phyloP scores from a whole-genome alignment of 1,284 basidiomycete species.

The Pterula multifida region DNA sequence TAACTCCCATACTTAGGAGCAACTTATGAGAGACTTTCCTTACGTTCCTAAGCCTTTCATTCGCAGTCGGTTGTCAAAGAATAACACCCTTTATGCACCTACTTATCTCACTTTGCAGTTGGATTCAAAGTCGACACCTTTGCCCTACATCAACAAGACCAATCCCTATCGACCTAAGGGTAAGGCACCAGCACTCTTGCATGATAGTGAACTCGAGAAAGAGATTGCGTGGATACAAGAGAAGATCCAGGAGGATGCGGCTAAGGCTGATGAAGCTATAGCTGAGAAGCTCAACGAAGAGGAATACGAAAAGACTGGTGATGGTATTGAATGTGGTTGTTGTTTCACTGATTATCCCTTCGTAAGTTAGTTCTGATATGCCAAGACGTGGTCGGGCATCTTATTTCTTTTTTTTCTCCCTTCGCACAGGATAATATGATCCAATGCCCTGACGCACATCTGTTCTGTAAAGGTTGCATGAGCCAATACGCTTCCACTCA shows the following conservation, averaged over 20 bases:
- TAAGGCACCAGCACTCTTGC: constrained; percentile 19
- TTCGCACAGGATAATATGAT: constrained; percentile 66
- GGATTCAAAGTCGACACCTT: constrained; percentile 19
- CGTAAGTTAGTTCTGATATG: constrained; percentile 30
- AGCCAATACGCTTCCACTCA: constrained; percentile 33
- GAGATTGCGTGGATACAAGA: constrained; percentile 25
- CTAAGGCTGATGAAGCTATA: constrained; percentile 15
- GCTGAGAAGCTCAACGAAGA: constrained; percentile 20
- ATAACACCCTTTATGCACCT: constrained; percentile 46
- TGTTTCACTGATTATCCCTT: constrained; percentile 66
- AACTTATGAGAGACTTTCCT: constrained; percentile 45
- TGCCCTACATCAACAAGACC: constrained; percentile 30
- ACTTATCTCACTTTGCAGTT: constrained; percentile 34
- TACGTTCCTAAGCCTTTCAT: constrained; percentile 41
- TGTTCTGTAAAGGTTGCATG: constrained; percentile 59
- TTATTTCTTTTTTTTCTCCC: constrained; percentile 4
- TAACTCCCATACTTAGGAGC: constrained; percentile 23
- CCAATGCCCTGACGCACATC: constrained; percentile 74
- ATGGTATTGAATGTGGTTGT: constrained; percentile 71
- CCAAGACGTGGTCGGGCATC: not conserved
- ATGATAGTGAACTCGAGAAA: constrained; percentile 25
- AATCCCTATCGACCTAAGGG: constrained; percentile 23
- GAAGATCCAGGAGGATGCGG: constrained; percentile 21
- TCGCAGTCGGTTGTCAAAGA: constrained; percentile 22
- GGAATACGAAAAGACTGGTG: constrained; percentile 30